Percentiles rank a stretch among this genome's conserved stretches.
Conservation (phyloP, 192 early-diverging fungal species). For the Endogone sp. region DNA sequence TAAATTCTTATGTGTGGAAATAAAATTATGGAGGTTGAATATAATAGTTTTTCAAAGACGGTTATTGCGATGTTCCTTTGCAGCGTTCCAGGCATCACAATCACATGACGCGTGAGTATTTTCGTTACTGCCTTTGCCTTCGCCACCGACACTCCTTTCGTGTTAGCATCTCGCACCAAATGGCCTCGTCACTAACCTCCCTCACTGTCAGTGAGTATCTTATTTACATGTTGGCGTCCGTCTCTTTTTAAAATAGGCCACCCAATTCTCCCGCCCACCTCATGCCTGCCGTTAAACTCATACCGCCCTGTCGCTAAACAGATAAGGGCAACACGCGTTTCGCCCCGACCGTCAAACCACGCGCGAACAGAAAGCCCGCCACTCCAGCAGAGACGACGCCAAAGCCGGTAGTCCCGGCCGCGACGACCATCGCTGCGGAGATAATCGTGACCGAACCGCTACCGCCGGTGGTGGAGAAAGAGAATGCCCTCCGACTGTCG, state of each 20-base stretch:
- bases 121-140: no score
- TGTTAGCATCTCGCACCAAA: no score
- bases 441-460: background rate
- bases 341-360: constrained; percentile 13
- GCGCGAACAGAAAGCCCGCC: background rate
- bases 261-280: background rate
- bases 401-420: background rate
- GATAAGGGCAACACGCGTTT: constrained; percentile 12
- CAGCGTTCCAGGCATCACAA: no score
- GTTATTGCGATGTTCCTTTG: no score
- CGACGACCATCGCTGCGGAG: background rate
- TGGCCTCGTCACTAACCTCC: constrained; percentile 10
- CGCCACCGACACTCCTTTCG: no score
- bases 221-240: background rate
- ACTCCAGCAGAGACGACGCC: background rate
- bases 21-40: no score
- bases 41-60: no score
- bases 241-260: background rate
- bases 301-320: no score
- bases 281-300: background rate
- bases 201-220: constrained; percentile 14
- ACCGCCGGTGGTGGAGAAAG: background rate
- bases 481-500: background rate
- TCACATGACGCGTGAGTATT: no score
- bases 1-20: no score